Evolutionary conservation across 805 yeast species (phyloP).

Genomic region (Wickerhamiella bombiphila): DNA sequence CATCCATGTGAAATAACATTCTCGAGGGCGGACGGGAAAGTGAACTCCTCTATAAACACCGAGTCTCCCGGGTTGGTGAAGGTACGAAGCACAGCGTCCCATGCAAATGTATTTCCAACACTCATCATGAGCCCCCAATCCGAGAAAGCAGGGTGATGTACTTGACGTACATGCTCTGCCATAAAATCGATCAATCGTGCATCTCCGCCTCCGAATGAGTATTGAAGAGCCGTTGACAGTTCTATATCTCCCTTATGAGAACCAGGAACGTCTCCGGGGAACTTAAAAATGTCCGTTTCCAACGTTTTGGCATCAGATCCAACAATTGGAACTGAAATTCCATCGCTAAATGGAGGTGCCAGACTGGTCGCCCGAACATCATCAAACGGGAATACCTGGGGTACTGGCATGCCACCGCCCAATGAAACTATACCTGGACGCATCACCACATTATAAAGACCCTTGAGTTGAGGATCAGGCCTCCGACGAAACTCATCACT

Average conservation of each 20-base stretch:
- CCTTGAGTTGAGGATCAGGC: slow-evolving; percentile 62
- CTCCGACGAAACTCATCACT: slow-evolving; percentile 70
- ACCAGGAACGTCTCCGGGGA: slow-evolving; percentile 31
- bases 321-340: slow-evolving; percentile 32
- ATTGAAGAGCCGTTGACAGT: slow-evolving; percentile 74
- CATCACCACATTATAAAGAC: slow-evolving; percentile 62
- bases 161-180: slow-evolving; percentile 42
- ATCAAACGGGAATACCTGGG: slow-evolving; percentile 87
- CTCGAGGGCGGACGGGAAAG: slow-evolving; percentile 76
- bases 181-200: slow-evolving; percentile 53
- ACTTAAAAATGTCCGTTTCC: slow-evolving; percentile 27
- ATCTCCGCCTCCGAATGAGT: slow-evolving; percentile 75
- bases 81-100: slow-evolving; percentile 73
- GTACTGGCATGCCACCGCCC: slow-evolving; percentile 89
- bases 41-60: slow-evolving; percentile 66
- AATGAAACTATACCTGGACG: slow-evolving; percentile 69
- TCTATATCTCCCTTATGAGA: slow-evolving; percentile 35
- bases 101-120: slow-evolving; percentile 79
- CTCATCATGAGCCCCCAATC: slow-evolving; percentile 64
- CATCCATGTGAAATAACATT: slow-evolving; percentile 63
- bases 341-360: slow-evolving; percentile 61
- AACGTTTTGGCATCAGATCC: slow-evolving; percentile 16
- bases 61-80: slow-evolving; percentile 66
- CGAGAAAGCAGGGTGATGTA: slow-evolving; percentile 36
- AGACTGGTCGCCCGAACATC: slow-evolving; percentile 47